Evolutionary conservation across 2,329 filamentous ascomycete genomes (phyloP), one percentile per base, ranked within the genome.

Genomic region (Cladorrhinum sp.): DNA sequence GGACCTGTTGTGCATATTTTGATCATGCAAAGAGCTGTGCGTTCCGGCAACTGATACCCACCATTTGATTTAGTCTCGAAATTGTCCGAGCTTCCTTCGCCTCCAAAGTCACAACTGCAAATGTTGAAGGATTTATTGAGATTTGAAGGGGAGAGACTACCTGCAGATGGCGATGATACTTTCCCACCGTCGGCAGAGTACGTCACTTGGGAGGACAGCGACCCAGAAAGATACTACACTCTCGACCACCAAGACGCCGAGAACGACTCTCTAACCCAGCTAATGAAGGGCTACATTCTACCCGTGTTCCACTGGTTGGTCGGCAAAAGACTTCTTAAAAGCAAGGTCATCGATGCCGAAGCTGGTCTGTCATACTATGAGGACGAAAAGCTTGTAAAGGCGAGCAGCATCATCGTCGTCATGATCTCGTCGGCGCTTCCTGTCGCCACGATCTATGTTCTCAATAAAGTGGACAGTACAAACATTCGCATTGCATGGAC

Each of bases 361-460:
- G 18, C 54, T 24, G 16, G 20, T 3, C 32, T 56, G 9, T 20
- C 22, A 23, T 48, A n/a, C 16, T 48, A 56, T 12, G 29, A 36
- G 16, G 54, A 56, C 32, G n/a, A 29, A n/a, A 48, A 27, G 22
- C 18, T 56, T 10, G 36, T 23, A 16, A 56, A 56, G n/a, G 36
- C 54, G 7, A 56, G 54, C 54, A 27, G 45, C 32, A 56, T 56
- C 29, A 56, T 56, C n/a, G 20, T 38, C 20, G 38, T 48, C 5
- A 49, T 48, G 18, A 18, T 56, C 4, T 48, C 41, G 10, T 45
- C 41, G 2, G 41, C 18, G 4, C 41, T 45, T 6, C 41, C 41
- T 2, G 41, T 45, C 18, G 6, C 20, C 3, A 45, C 41, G 3
- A 45, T 45, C 16, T 45, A 18, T 18, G 41, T 22, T 45, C 41